Evolutionary conservation across 1,284 basidiomycete species (phyloP).

Genomic region (Xerocomus minutiporus): DNA sequence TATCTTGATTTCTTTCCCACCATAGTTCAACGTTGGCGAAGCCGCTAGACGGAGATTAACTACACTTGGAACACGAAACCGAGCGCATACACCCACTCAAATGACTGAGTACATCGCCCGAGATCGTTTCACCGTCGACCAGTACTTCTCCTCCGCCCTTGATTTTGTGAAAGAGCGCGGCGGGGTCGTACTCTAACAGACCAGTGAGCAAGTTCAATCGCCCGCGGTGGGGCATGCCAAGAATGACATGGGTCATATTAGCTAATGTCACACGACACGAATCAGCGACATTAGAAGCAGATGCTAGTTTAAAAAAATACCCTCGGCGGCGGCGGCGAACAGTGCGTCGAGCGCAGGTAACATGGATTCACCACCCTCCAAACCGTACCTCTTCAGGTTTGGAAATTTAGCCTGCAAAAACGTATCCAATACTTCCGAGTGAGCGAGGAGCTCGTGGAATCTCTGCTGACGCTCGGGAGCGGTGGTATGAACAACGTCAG

Average conservation of each 20-base stretch:
- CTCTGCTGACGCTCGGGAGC: conserved; percentile 39
- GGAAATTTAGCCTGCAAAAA: conserved; percentile 82
- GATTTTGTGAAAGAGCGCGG: conserved; percentile 80
- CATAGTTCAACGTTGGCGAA: conserved; percentile 57
- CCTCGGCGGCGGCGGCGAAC: conserved; percentile 60
- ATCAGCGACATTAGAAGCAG: neutral
- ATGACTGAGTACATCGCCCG: conserved; percentile 86
- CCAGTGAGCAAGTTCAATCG: conserved; percentile 83
- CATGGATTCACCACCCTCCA: conserved; percentile 91
- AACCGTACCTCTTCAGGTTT: conserved; percentile 77
- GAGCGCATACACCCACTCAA: conserved; percentile 44
- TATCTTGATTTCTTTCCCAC: conserved; percentile 54
- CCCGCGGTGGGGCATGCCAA: conserved; percentile 86
- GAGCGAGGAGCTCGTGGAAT: conserved; percentile 66
- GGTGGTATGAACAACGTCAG: conserved; percentile 10
- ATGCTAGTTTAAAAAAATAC: conserved; percentile 35
- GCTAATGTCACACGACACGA: conserved; percentile 35
- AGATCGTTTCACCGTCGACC: conserved; percentile 61
- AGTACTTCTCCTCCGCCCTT: conserved; percentile 69
- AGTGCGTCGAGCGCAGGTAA: conserved; percentile 76
- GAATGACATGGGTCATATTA: conserved; percentile 66
- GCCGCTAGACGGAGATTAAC: conserved; percentile 40
- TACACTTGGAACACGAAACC: neutral
- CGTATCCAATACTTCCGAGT: conserved; percentile 78
- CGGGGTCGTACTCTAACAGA: conserved; percentile 61